These are phyloP conservation scores for Trametes versicolor DNA, from an alignment of 1,284 basidiomycete species.

Conservation along the genomic window DNA sequence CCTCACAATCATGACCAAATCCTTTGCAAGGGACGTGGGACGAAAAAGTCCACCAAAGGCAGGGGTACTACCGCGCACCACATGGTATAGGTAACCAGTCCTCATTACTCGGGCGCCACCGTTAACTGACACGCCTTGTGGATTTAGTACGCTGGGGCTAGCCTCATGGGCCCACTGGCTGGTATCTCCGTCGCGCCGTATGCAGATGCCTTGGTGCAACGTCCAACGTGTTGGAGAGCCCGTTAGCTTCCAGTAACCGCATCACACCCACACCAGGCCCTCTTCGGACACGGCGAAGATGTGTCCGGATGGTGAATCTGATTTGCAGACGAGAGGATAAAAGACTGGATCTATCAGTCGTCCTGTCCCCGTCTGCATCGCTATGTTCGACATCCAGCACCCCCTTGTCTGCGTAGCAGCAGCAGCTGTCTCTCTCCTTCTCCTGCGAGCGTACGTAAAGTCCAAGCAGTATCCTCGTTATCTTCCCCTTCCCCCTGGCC, in stretches of 20 bases:
- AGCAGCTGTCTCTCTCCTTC: neutral
- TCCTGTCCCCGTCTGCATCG: neutral
- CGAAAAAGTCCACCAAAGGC: neutral
- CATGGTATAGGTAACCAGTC: neutral
- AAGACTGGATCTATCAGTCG: neutral
- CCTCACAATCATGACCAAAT: neutral
- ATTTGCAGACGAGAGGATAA: neutral
- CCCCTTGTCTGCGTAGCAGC: neutral
- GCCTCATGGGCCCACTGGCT: neutral
- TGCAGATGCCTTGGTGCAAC: neutral
- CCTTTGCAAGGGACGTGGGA: slow-evolving; percentile 5
- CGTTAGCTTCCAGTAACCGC: neutral
- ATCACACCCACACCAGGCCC: neutral
- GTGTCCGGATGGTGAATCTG: neutral
- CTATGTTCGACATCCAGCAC: slow-evolving; percentile 3
- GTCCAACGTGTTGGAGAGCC: neutral
- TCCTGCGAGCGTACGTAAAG: neutral
- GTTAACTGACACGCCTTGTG: neutral
- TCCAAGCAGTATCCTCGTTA: neutral
- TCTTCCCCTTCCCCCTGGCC: slow-evolving; percentile 27
- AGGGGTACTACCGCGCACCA: neutral
- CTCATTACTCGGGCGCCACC: too few relatives aligned
- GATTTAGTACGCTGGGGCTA: neutral
- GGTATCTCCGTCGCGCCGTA: neutral
- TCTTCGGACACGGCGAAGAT: slow-evolving; percentile 2